phyloP scores from a whole-genome alignment of 2,329 filamentous ascomycete genomes.

The Ophiostoma himal-ulmi region DNA sequence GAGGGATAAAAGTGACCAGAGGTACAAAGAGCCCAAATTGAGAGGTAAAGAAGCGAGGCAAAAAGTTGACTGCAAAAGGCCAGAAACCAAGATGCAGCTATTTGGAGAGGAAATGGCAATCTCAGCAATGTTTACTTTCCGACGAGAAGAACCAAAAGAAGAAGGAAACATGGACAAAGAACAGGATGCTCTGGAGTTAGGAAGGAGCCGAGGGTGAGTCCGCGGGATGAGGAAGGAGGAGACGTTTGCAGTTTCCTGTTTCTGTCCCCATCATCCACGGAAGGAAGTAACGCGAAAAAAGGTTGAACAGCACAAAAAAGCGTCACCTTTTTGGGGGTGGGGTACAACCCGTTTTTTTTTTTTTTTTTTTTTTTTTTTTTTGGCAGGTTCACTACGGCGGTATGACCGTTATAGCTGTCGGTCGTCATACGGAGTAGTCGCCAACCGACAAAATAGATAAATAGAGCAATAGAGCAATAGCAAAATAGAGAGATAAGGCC shows the following conservation, averaged over 20 bases:
- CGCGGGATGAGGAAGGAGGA: background rate
- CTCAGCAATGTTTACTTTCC: background rate
- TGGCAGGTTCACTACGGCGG: background rate
- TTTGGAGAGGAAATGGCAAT: background rate
- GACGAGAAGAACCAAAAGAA: background rate
- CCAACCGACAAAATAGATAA: background rate
- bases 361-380: background rate
- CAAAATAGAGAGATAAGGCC: background rate
- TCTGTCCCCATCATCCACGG: conserved; percentile 8
- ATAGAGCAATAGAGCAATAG: background rate
- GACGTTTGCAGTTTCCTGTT: conserved; percentile 1
- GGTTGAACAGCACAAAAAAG: background rate
- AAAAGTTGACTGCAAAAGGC: background rate
- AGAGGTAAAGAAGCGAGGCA: background rate
- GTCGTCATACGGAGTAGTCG: background rate
- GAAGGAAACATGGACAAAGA: background rate
- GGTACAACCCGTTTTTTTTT: background rate
- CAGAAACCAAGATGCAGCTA: background rate
- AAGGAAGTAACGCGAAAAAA: conserved; percentile 8
- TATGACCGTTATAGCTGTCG: background rate
- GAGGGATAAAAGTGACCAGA: background rate
- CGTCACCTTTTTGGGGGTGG: conserved; percentile 3
- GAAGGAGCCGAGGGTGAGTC: background rate
- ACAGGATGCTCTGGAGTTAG: background rate
- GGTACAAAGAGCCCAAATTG: background rate